These are phyloP conservation scores for Aspergillus proliferans DNA, from an alignment of 2,329 filamentous ascomycete genomes.

Conservation along the genomic window DNA sequence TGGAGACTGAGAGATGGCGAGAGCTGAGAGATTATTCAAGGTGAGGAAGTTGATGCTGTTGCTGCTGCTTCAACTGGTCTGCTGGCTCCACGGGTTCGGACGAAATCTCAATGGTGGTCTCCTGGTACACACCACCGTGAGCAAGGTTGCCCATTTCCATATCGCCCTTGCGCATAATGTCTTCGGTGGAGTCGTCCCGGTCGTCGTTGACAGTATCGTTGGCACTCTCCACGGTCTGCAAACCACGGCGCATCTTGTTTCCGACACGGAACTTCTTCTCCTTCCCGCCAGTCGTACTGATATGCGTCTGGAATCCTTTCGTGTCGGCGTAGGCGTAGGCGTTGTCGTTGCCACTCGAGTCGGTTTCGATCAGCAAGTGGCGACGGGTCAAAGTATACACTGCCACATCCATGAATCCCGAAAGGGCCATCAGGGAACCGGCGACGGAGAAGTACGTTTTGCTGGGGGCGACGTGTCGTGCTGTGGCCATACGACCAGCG, in stretches of 20 bases:
- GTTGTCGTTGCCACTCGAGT: conserved; percentile 24
- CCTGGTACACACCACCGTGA: conserved; percentile 31
- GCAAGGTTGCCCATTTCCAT: conserved; percentile 27
- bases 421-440: conserved; percentile 51
- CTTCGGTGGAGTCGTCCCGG: conserved; percentile 40
- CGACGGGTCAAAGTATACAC: conserved; percentile 53
- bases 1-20: too few relatives aligned
- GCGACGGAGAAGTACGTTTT: conserved; percentile 45
- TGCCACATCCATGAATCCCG: conserved; percentile 53
- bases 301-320: conserved; percentile 21
- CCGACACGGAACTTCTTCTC: conserved; percentile 12
- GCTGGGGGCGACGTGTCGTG: conserved; percentile 26
- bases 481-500: conserved; percentile 36
- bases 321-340: conserved; percentile 25
- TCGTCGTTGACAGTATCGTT: conserved; percentile 14
- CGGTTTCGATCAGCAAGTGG: conserved; percentile 48
- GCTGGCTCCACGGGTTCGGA: conserved; percentile 24
- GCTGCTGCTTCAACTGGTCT: neutral
- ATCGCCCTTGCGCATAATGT: conserved; percentile 32
- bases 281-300: conserved; percentile 14
- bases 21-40: too few relatives aligned
- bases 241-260: conserved; percentile 15
- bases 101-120: conserved; percentile 39
- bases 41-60: too few relatives aligned
- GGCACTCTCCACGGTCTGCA: conserved; percentile 14